These are phyloP conservation scores for Eimeria nieschulzi DNA, from an alignment of 169 alveolate species.

Conservation along the genomic window DNA sequence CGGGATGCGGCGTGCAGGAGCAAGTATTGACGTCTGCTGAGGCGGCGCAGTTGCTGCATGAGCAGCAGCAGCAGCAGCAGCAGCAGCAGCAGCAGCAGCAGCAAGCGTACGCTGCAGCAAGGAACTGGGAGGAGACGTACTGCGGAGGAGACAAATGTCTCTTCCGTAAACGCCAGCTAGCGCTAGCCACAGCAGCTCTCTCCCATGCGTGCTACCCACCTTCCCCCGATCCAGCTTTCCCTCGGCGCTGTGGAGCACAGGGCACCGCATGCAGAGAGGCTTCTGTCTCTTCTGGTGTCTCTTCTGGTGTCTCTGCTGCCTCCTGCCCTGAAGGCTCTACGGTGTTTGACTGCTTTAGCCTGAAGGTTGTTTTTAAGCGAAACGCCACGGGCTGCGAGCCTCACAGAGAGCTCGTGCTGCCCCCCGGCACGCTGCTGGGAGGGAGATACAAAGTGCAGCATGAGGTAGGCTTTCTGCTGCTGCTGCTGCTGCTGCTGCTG, in stretches of 20 bases:
- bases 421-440: slow-evolving; percentile 89
- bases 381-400: slow-evolving; percentile 93
- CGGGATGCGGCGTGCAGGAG: slow-evolving; percentile 64
- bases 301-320: not conserved
- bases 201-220: slow-evolving; percentile 34
- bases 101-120: slow-evolving; percentile 47
- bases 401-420: slow-evolving; percentile 91
- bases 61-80: slow-evolving; percentile 65
- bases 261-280: slow-evolving; percentile 4
- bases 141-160: slow-evolving; percentile 61
- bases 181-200: slow-evolving; percentile 52
- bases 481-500: slow-evolving; percentile 23
- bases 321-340: slow-evolving; percentile 53
- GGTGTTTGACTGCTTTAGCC: slow-evolving; percentile 88
- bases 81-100: slow-evolving; percentile 65
- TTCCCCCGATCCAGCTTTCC: slow-evolving; percentile 41
- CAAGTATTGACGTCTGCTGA: not conserved
- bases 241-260: not conserved
- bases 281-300: too few species aligned
- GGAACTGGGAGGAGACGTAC: slow-evolving; percentile 65
- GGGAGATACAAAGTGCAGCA: slow-evolving; percentile 91
- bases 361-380: slow-evolving; percentile 91
- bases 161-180: slow-evolving; percentile 50
- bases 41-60: slow-evolving; percentile 15
- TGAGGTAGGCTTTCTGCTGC: slow-evolving; percentile 89